A percentile compares a stretch with the other conserved stretches of the same genome.
Evolutionary conservation across 768 basidiomycete species (phyloP).

Genomic region (Cystobasidium ongulense): DNA sequence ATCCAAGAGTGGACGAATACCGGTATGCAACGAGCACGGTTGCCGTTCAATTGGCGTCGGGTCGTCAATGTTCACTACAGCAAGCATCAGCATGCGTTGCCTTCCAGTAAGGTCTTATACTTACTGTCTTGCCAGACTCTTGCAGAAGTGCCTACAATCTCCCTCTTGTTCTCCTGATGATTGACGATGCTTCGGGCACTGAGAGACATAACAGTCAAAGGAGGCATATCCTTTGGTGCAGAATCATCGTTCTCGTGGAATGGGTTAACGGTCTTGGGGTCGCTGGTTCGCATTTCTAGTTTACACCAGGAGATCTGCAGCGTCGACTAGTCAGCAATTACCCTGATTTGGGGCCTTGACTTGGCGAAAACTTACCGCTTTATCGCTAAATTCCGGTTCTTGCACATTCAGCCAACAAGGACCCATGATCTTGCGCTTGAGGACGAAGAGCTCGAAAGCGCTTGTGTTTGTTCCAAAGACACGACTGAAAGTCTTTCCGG

Average conservation of each 20-base stretch:
- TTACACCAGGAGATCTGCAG: conserved; percentile 91
- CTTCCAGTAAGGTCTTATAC: conserved; percentile 15
- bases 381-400: conserved; percentile 58
- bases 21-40: conserved; percentile 73
- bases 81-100: not conserved
- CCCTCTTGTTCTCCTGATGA: conserved; percentile 85
- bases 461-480: conserved; percentile 87
- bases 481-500: conserved; percentile 72
- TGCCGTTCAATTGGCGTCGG: conserved; percentile 79
- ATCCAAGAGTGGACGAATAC: conserved; percentile 74
- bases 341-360: not conserved
- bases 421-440: conserved; percentile 98
- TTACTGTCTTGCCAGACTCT: conserved; percentile 71
- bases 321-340: not conserved
- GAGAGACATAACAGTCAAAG: conserved; percentile 81
- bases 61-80: conserved; percentile 74
- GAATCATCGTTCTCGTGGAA: conserved; percentile 62
- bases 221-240: conserved; percentile 72
- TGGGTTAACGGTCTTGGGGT: conserved; percentile 82
- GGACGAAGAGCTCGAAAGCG: conserved; percentile 82
- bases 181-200: conserved; percentile 85
- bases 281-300: conserved; percentile 69
- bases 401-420: conserved; percentile 92
- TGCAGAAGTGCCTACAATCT: conserved; percentile 75
- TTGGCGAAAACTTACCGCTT: conserved; percentile 57